Percentiles rank a stretch among this genome's conserved stretches.
These are phyloP conservation scores for Ogataea neopini DNA, from an alignment of 805 yeast genomes.

Conservation along the genomic window DNA sequence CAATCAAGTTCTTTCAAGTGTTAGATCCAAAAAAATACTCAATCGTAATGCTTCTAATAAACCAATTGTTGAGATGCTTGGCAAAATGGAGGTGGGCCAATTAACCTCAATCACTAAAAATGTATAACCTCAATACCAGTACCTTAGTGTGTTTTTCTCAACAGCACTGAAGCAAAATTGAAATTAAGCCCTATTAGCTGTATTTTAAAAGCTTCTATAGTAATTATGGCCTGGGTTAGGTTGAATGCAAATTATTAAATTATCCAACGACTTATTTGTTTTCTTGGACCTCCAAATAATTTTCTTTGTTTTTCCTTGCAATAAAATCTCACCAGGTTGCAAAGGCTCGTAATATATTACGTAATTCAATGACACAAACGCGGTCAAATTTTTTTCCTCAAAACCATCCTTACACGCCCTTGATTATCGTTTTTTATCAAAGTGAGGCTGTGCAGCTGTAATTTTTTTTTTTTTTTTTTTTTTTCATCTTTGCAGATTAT, in stretches of 20 bases:
- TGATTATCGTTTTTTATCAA: not conserved
- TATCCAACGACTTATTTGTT: not conserved
- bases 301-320: slow-evolving; percentile 8
- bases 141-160: not conserved
- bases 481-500: slow-evolving; percentile 5
- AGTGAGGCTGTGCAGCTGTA: not conserved
- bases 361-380: not conserved
- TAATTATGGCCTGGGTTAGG: not conserved
- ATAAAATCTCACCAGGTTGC: not conserved
- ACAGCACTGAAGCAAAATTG: not conserved
- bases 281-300: slow-evolving; percentile 4
- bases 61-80: not conserved
- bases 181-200: not conserved
- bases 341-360: not conserved
- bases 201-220: not conserved
- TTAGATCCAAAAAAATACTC: not conserved
- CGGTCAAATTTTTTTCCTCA: not conserved
- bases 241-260: too few species aligned
- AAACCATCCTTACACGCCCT: slow-evolving; percentile 2
- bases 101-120: not conserved
- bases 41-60: not conserved
- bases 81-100: not conserved
- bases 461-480: slow-evolving; percentile 1
- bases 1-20: not conserved
- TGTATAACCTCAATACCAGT: not conserved